These are phyloP conservation scores for Kluyveromyces marxianus DNA, from an alignment of 1,139 yeast genomes.

Conservation along the genomic window DNA sequence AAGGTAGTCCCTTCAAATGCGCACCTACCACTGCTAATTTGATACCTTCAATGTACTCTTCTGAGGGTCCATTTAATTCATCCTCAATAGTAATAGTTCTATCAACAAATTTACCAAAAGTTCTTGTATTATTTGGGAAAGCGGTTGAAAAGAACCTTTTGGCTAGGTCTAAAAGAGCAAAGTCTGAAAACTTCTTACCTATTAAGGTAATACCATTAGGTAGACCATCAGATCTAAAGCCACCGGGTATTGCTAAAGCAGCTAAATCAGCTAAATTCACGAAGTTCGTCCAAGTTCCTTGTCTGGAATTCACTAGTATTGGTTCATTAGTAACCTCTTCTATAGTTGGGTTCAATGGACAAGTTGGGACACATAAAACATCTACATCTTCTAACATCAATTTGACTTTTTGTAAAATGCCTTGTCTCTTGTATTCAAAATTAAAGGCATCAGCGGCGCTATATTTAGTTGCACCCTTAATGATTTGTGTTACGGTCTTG, in stretches of 20 bases:
- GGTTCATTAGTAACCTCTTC: slow-evolving; percentile 70
- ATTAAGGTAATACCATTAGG: slow-evolving; percentile 87
- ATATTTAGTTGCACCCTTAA: slow-evolving; percentile 67
- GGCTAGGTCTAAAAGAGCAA: slow-evolving; percentile 80
- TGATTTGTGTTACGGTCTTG: slow-evolving; percentile 73
- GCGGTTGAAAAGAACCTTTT: slow-evolving; percentile 51
- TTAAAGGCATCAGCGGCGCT: slow-evolving; percentile 80
- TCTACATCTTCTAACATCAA: slow-evolving; percentile 53
- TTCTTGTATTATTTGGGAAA: slow-evolving; percentile 40
- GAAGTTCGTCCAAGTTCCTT: slow-evolving; percentile 95
- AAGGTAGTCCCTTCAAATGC: slow-evolving; percentile 78
- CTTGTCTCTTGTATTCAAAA: slow-evolving; percentile 77
- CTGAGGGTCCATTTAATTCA: slow-evolving; percentile 35
- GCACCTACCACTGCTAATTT: slow-evolving; percentile 94
- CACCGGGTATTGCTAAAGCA: slow-evolving; percentile 86
- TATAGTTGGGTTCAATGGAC: slow-evolving; percentile 84
- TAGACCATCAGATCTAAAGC: slow-evolving; percentile 74
- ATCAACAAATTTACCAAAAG: slow-evolving; percentile 36
- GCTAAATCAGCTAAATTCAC: slow-evolving; percentile 91
- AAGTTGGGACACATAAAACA: slow-evolving; percentile 81
- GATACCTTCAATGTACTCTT: slow-evolving; percentile 36
- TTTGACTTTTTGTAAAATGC: slow-evolving; percentile 57
- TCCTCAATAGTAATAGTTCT: slow-evolving; percentile 31
- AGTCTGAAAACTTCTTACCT: slow-evolving; percentile 77
- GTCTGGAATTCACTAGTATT: slow-evolving; percentile 71